phyloP scores from a whole-genome alignment of 495 filamentous ascomycete genomes.

The Neurospora terricola region DNA sequence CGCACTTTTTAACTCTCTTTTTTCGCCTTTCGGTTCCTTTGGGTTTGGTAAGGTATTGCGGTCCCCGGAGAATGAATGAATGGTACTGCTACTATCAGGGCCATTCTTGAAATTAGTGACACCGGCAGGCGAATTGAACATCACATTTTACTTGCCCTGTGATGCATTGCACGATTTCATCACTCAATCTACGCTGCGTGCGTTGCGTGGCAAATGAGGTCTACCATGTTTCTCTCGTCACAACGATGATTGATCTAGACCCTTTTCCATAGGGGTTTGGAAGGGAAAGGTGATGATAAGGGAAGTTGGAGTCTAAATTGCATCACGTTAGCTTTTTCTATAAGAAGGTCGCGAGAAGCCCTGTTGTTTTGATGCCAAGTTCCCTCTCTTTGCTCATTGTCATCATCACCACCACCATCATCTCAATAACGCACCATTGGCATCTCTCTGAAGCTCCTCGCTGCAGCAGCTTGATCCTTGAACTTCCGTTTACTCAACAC shows the following conservation, averaged over 20 bases:
- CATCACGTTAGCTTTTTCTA: neutral
- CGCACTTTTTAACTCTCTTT: neutral
- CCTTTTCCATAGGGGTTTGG: neutral
- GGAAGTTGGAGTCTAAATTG: neutral
- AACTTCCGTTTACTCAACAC: neutral
- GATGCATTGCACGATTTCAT: neutral
- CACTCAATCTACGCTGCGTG: neutral
- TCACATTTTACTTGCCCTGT: neutral
- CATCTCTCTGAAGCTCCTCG: neutral
- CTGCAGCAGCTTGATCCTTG: neutral
- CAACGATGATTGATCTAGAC: neutral
- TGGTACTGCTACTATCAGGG: neutral
- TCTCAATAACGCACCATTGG: neutral
- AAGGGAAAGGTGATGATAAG: neutral
- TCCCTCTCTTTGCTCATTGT: neutral
- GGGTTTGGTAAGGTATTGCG: neutral
- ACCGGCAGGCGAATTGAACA: neutral
- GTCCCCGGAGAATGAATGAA: neutral
- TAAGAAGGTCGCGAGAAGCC: neutral
- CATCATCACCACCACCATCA: neutral
- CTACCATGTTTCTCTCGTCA: neutral
- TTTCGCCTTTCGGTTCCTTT: neutral
- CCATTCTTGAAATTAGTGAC: neutral
- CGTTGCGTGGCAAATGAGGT: neutral
- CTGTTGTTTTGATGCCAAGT: neutral